These are phyloP conservation scores for Domatiomyces catenatus DNA, from an alignment of 2,329 filamentous ascomycete genomes.

Conservation along the genomic window DNA sequence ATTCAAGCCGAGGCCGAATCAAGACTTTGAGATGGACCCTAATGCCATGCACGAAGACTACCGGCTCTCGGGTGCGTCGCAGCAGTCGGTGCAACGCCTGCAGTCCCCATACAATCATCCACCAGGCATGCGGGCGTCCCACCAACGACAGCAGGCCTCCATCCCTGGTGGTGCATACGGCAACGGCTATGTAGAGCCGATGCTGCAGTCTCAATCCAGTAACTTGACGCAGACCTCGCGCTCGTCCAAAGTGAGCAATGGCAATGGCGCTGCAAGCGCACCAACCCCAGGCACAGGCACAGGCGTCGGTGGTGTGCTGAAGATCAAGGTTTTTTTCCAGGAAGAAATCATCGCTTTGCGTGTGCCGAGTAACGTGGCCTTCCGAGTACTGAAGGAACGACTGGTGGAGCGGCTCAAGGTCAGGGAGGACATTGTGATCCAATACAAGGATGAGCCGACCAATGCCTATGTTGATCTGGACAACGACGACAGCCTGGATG, in stretches of 20 bases:
- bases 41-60: slow-evolving; percentile 52
- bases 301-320: slow-evolving; percentile 44
- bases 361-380: slow-evolving; percentile 66
- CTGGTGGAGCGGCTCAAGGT: slow-evolving; percentile 73
- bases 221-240: slow-evolving; percentile 36
- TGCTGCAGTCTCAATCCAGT: slow-evolving; percentile 31
- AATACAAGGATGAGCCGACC: slow-evolving; percentile 71
- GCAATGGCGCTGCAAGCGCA: slow-evolving; percentile 5
- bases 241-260: slow-evolving; percentile 20
- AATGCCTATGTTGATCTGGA: slow-evolving; percentile 59
- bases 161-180: slow-evolving; percentile 8
- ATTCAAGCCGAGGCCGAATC: slow-evolving; percentile 70
- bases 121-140: slow-evolving; percentile 22
- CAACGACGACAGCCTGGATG: slow-evolving; percentile 66
- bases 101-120: slow-evolving; percentile 51
- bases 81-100: slow-evolving; percentile 50
- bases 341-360: slow-evolving; percentile 84
- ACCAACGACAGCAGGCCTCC: slow-evolving; percentile 26
- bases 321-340: slow-evolving; percentile 89
- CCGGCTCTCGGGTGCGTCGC: slow-evolving; percentile 55
- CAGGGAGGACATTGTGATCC: slow-evolving; percentile 55
- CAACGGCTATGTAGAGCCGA: slow-evolving; percentile 14
- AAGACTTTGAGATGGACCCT: slow-evolving; percentile 79
- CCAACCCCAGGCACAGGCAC: slow-evolving; percentile 19
- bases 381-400: slow-evolving; percentile 64